Conservation (phyloP, 306 rosid genomes). For the Ziziphus jujuba region DNA sequence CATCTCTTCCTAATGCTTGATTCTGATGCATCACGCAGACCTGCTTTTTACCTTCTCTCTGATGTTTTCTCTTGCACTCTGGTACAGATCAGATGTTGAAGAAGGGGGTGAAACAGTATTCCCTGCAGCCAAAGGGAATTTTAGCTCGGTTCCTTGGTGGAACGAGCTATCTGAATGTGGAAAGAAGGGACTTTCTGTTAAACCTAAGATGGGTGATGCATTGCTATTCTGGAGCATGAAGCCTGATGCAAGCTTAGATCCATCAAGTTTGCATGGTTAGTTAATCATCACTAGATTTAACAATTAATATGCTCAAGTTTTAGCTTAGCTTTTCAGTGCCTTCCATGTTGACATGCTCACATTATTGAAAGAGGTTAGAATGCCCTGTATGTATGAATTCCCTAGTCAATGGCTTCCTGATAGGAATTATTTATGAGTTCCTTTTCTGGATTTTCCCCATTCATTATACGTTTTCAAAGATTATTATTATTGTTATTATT, state of each 20-base stretch:
- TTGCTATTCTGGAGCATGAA: conserved; percentile 99
- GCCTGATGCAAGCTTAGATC: conserved; percentile 85
- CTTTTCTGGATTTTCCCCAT: background rate
- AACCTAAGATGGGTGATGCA: conserved; percentile 97
- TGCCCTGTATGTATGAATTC: background rate
- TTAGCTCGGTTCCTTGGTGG: conserved; percentile 97
- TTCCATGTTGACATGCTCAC: conserved; percentile 13
- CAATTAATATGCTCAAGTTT: background rate
- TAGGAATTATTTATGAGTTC: background rate
- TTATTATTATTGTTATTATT: too few species aligned
- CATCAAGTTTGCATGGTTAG: conserved; percentile 97
- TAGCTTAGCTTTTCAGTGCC: background rate
- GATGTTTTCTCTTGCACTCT: conserved; percentile 24
- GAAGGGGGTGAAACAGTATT: conserved; percentile 99
- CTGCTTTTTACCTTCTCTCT: conserved; percentile 6
- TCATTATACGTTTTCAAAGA: background rate
- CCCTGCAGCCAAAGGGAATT: conserved; percentile 91
- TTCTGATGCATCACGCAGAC: conserved; percentile 15
- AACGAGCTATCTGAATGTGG: conserved; percentile 94
- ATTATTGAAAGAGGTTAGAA: conserved; percentile 15
- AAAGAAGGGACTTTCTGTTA: conserved; percentile 82
- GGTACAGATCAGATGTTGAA: conserved; percentile 91
- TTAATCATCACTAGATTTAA: conserved; percentile 4
- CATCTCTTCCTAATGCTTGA: conserved; percentile 15
- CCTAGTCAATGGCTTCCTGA: background rate